These are phyloP conservation scores for Rhodomyrtus psidioides DNA, from an alignment of 441 rosid species.

Conservation along the genomic window DNA sequence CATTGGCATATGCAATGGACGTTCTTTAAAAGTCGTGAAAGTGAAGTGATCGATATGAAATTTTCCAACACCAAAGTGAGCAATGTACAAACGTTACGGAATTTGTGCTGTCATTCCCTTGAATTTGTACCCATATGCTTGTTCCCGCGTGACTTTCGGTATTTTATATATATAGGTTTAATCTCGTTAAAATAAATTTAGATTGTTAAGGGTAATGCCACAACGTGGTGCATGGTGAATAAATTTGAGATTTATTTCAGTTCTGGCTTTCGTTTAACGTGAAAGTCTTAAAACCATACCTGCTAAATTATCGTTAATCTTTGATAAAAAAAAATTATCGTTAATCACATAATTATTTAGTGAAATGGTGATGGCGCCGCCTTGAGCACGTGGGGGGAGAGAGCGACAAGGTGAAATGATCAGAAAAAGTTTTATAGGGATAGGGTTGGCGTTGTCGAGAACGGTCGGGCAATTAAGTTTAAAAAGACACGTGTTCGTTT, in stretches of 20 bases:
- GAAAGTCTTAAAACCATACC: neutral
- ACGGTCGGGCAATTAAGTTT: neutral
- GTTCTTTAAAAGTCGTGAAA: neutral
- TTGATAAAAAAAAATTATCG: too few relatives aligned
- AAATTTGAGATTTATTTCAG: too few relatives aligned
- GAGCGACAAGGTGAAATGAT: neutral
- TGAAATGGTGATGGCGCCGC: neutral
- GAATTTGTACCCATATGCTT: too few relatives aligned
- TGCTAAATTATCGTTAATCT: neutral
- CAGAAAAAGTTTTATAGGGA: neutral
- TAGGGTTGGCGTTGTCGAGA: neutral
- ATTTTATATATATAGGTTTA: neutral
- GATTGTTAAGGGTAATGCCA: neutral
- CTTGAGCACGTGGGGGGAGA: neutral
- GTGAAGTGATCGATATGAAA: neutral
- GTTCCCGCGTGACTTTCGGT: too few relatives aligned
- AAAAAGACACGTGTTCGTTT: neutral
- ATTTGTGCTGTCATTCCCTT: accelerated
- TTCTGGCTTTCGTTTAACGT: neutral
- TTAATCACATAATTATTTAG: neutral
- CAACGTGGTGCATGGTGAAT: neutral
- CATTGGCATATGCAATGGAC: accelerated
- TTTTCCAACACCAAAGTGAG: neutral
- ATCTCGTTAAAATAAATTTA: neutral
- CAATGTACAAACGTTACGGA: accelerated